Percentiles rank a stretch among this genome's conserved stretches.
Evolutionary conservation across 345 rosid species (phyloP).

Genomic region (Pistacia integerrima): DNA sequence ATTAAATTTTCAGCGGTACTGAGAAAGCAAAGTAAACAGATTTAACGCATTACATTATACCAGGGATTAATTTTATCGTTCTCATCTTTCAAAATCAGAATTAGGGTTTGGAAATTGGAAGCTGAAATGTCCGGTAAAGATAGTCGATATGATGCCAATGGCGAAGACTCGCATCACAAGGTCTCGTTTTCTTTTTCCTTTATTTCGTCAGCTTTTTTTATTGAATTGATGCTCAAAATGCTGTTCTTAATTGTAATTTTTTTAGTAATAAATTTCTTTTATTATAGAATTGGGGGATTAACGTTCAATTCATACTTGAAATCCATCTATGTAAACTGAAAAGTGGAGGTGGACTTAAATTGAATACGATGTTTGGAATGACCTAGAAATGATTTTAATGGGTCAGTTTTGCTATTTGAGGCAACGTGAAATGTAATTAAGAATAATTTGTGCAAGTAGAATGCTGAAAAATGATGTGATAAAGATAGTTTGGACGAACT

Average conservation of each 20-base stretch:
- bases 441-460: background rate
- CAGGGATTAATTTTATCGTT: too few species aligned
- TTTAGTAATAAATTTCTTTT: background rate
- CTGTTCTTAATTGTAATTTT: background rate
- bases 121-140: slow-evolving; percentile 16
- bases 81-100: background rate
- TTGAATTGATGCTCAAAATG: background rate
- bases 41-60: too few species aligned
- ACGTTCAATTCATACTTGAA: background rate
- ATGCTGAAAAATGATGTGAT: background rate
- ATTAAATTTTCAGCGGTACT: background rate
- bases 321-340: background rate
- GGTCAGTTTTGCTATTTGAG: background rate
- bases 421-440: background rate
- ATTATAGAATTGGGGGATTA: background rate
- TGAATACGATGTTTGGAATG: background rate
- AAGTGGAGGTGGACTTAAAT: background rate
- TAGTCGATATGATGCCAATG: slow-evolving; percentile 1
- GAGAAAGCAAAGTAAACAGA: background rate
- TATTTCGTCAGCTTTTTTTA: background rate
- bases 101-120: background rate
- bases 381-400: background rate
- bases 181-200: slow-evolving; percentile 6
- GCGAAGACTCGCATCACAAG: slow-evolving; percentile 16
- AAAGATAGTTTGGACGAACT: background rate